phyloP scores from a whole-genome alignment of 2,329 filamentous ascomycete species.

The Raffaelea ambrosiae region DNA sequence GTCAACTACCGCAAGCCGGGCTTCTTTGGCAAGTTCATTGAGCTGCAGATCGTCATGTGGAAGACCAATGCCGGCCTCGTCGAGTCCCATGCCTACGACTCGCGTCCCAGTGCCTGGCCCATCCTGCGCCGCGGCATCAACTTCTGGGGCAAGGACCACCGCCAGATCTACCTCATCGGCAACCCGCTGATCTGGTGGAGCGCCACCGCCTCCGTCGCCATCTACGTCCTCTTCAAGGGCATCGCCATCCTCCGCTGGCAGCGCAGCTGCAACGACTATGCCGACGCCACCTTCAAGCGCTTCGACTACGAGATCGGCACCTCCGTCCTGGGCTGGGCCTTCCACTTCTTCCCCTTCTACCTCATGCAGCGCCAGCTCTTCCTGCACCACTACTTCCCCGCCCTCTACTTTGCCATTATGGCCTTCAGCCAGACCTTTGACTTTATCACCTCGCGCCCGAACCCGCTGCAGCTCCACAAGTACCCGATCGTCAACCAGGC shows the following conservation, averaged over 20 bases:
- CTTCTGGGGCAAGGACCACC: constrained; percentile 93
- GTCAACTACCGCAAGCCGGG: constrained; percentile 93
- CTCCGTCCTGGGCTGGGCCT: constrained; percentile 84
- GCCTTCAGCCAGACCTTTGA: constrained; percentile 85
- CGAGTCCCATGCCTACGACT: constrained; percentile 97
- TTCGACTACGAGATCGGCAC: constrained; percentile 96
- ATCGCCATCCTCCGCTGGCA: constrained; percentile 89
- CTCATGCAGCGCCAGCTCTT: constrained; percentile 98
- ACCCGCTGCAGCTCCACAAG: constrained; percentile 57
- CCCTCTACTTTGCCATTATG: constrained; percentile 89
- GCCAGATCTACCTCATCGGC: constrained; percentile 92
- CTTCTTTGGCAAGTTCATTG: constrained; percentile 97
- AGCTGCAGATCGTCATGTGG: constrained; percentile 98
- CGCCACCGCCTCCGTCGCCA: constrained; percentile 65
- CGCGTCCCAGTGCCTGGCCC: constrained; percentile 87
- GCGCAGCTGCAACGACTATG: constrained; percentile 82
- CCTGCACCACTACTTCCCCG: constrained; percentile 96
- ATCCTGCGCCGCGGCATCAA: constrained; percentile 91
- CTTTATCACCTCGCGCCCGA: constrained; percentile 67
- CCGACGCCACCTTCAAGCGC: constrained; percentile 75
- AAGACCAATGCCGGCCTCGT: constrained; percentile 92
- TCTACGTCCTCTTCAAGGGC: constrained; percentile 80
- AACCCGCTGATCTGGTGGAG: constrained; percentile 95
- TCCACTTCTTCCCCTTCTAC: constrained; percentile 99
- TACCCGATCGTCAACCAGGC: constrained; percentile 66